Evolutionary conservation across 495 filamentous ascomycete genomes (phyloP), one percentile per base, ranked within the genome.

Genomic region (Lineolata rhizophorae): DNA sequence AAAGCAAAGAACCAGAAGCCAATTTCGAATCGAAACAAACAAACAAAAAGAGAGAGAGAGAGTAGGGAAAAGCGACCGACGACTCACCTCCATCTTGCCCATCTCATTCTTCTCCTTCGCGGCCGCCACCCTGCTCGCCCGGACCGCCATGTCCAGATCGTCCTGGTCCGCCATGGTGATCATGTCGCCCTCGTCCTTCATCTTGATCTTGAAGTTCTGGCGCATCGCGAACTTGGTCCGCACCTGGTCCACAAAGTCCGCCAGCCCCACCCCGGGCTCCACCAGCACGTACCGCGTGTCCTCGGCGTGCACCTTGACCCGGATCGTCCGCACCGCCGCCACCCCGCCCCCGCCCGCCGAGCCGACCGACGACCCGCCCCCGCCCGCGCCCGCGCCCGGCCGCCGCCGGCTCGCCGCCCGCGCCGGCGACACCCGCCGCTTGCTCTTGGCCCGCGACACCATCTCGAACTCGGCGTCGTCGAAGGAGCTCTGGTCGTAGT

Each of bases 31-130:
- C n/a, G n/a, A n/a, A n/a, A n/a, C n/a, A n/a, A n/a, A n/a, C n/a
- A n/a, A n/a, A n/a, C n/a, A n/a, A n/a, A n/a, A n/a, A n/a, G n/a
- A n/a, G n/a, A n/a, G n/a, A n/a, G n/a, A 27, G 26, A 35, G 37
- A 38, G 27, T 5, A 36, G 31, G 27, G 12, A 43, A 35, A 43
- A 13, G 27, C 31, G 58, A 77, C 60, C n/a, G n/a, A n/a, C n/a
- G n/a, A n/a, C n/a, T n/a, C 50, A 95, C 82, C 69, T 95, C 87
- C 65, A 95, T 71, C 67, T 93, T 95, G 19, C 82, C 84, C 60
- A 83, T 76, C 37, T 91, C 84, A 27, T 61, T 56, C 35, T 70
- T 65, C 43, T 85, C 77, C 49, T 67, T 69, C 55, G 60, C 62
- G 18, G 80, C 90, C 35, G 55, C 54, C 35, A 65, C 63, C 48